Percentiles rank a stretch among this genome's conserved stretches.
These are phyloP conservation scores for Leccinum pachyderme DNA, from an alignment of 1,284 basidiomycete species.

Conservation along the genomic window DNA sequence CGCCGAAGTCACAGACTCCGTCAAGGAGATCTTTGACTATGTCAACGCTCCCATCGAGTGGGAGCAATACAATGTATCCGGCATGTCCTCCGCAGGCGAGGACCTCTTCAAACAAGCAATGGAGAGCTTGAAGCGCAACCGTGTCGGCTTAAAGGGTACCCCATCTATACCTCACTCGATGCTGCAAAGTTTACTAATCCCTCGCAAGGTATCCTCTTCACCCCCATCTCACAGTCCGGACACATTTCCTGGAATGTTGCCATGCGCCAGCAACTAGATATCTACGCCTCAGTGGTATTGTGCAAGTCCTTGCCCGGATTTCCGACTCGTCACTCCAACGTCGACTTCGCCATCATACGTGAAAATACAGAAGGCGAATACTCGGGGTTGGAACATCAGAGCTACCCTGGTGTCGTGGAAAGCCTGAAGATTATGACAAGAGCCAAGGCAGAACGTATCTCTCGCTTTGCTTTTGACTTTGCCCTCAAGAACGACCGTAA, in stretches of 20 bases:
- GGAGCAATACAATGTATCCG: constrained; percentile 98
- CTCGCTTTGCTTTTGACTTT: constrained; percentile 98
- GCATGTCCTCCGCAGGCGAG: constrained; percentile 92
- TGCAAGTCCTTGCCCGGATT: constrained; percentile 99
- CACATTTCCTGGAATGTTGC: constrained; percentile 99
- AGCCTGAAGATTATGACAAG: constrained; percentile 96
- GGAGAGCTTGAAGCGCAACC: constrained; percentile 95
- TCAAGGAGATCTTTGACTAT: constrained; percentile 98
- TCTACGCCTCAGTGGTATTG: constrained; percentile 97
- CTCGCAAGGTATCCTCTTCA: constrained; percentile 90
- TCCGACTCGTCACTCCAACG: constrained; percentile 93
- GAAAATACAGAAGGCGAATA: constrained; percentile 99
- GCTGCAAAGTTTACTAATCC: not conserved
- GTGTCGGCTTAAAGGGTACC: constrained; percentile 95
- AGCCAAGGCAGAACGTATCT: constrained; percentile 95
- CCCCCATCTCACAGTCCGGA: constrained; percentile 92
- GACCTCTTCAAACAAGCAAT: constrained; percentile 96
- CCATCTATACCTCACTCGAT: not conserved
- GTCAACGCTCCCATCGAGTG: constrained; percentile 99
- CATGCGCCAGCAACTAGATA: constrained; percentile 99
- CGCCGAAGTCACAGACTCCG: constrained; percentile 95
- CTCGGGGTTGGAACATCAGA: constrained; percentile 97
- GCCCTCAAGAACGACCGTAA: constrained; percentile 98
- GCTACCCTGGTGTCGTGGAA: constrained; percentile 98
- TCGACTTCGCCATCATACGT: constrained; percentile 99